These are phyloP conservation scores for Breviolum minutum DNA, from an alignment of 73 alveolate genomes.

Conservation along the genomic window DNA sequence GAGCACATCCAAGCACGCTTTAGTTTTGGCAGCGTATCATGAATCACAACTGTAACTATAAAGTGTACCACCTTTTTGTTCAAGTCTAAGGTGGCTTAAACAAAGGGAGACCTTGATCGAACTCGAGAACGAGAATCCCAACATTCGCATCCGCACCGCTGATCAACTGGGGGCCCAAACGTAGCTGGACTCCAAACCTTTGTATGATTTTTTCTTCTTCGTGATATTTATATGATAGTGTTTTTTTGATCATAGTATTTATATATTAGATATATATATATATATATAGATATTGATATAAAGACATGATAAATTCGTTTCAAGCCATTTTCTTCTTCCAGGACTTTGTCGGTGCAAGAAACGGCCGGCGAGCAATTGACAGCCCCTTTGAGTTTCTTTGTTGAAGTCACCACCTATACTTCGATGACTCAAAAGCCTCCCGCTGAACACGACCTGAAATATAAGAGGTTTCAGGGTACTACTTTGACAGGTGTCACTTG, in stretches of 20 bases:
- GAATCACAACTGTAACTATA: neutral
- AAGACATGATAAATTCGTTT: neutral
- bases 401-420: neutral
- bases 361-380: neutral
- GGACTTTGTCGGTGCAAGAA: neutral
- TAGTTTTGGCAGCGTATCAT: too few species aligned
- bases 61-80: neutral
- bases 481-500: neutral
- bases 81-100: neutral
- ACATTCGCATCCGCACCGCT: neutral
- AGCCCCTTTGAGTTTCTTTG: neutral
- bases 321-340: neutral
- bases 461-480: neutral
- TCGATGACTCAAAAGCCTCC: neutral
- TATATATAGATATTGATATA: too few species aligned
- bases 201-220: neutral
- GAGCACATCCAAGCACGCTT: too few species aligned
- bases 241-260: too few species aligned
- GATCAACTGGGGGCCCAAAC: conserved; percentile 6
- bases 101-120: conserved; percentile 8
- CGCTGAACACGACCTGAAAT: neutral
- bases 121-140: neutral
- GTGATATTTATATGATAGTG: neutral
- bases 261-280: too few species aligned
- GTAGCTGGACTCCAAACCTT: neutral